phyloP scores from a whole-genome alignment of 2,329 filamentous ascomycete species.

The Fusarium pseudocircinatum region DNA sequence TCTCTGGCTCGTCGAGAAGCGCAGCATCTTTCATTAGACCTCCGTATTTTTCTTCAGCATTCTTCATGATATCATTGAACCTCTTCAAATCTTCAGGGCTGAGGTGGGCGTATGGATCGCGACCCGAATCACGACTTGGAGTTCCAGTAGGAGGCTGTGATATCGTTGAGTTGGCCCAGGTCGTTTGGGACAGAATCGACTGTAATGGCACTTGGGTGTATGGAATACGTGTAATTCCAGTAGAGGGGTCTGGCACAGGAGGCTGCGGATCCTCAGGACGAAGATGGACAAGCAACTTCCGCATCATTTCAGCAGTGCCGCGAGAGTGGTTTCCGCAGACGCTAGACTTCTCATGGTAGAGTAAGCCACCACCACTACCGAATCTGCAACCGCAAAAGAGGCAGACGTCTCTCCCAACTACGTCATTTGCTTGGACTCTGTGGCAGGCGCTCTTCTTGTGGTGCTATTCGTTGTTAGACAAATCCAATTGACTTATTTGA shows the following conservation, averaged over 20 bases:
- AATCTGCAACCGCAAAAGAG: conserved; percentile 58
- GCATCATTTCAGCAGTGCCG: conserved; percentile 23
- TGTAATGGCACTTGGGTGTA: neutral
- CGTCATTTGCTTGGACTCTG: conserved; percentile 15
- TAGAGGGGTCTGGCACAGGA: neutral
- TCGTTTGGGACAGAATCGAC: neutral
- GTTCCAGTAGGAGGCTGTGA: conserved; percentile 2
- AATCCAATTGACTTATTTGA: neutral
- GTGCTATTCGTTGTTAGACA: conserved; percentile 43
- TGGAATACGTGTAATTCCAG: neutral
- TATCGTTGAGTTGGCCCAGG: neutral
- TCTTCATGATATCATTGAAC: conserved; percentile 45
- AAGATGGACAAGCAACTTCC: conserved; percentile 6
- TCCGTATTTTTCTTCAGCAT: conserved; percentile 50
- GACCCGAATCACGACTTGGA: conserved; percentile 47
- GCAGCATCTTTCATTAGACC: conserved; percentile 56
- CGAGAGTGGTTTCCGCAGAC: conserved; percentile 57
- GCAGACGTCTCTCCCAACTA: conserved; percentile 51
- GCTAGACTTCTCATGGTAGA: conserved; percentile 56
- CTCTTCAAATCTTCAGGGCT: conserved; percentile 37
- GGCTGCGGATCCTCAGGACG: conserved; percentile 1
- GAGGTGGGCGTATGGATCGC: conserved; percentile 59
- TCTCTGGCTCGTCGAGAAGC: conserved; percentile 47
- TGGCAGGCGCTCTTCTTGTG: conserved; percentile 41
- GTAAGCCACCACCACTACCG: conserved; percentile 51